Conservation (phyloP, 176 grass and related monocot species). For the Triticum timopheevii region DNA sequence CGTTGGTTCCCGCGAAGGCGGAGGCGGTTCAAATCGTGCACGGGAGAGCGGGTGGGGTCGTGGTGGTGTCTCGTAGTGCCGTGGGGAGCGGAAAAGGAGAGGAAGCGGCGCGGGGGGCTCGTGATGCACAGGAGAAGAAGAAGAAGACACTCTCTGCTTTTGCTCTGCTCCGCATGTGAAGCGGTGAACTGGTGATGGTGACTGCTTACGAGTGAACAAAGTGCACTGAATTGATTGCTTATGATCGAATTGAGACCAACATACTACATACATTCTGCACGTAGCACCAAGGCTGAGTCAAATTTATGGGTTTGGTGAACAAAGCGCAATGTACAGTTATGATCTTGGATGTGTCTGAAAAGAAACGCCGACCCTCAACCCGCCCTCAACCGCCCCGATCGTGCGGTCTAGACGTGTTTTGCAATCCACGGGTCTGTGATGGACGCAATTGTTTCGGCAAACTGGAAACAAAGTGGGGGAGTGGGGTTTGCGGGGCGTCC, state of each 20-base stretch:
- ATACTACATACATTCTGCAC: not conserved
- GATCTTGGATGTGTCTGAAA: too few relatives aligned
- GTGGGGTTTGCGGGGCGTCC: too few relatives aligned
- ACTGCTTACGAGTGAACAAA: not conserved
- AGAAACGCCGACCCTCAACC: too few relatives aligned
- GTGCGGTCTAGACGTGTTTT: too few relatives aligned
- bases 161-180: not conserved
- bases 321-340: not conserved
- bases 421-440: too few relatives aligned
- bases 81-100: not conserved
- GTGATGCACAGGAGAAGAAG: not conserved
- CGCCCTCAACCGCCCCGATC: too few relatives aligned
- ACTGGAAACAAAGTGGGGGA: too few relatives aligned
- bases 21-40: not conserved
- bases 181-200: not conserved
- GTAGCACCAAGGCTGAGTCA: not conserved
- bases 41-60: too few relatives aligned
- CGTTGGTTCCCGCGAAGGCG: not conserved
- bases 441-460: rapidly evolving
- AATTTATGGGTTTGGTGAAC: not conserved
- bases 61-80: too few relatives aligned
- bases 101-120: not conserved
- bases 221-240: not conserved
- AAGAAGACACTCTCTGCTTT: not conserved
- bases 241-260: not conserved